Conservation (phyloP, 768 basidiomycete genomes). For the Mycena venus region DNA sequence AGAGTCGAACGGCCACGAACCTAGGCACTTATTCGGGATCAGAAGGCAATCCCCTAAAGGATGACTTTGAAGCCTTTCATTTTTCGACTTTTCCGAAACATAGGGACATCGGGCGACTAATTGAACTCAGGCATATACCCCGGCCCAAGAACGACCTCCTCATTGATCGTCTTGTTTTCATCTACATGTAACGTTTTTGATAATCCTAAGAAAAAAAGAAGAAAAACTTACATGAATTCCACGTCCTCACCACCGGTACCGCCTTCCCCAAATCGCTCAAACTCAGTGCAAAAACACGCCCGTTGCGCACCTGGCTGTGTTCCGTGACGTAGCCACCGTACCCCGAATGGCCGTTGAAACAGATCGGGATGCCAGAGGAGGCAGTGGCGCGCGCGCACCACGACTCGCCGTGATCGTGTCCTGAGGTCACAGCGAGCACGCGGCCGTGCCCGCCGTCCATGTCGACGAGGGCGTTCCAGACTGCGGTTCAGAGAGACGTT, state of each 20-base stretch:
- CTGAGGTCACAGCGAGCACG: constrained; percentile 35
- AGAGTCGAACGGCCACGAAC: too few species aligned
- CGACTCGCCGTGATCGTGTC: constrained; percentile 38
- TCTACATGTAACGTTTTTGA: constrained; percentile 2
- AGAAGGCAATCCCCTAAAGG: too few species aligned
- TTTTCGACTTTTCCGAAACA: too few species aligned
- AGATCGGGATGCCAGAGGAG: constrained; percentile 32
- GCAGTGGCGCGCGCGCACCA: constrained; percentile 32
- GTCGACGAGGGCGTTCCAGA: constrained; percentile 32
- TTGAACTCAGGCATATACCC: constrained; percentile 27
- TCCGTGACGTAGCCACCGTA: constrained; percentile 35
- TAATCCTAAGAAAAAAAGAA: not conserved
- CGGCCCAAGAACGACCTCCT: constrained; percentile 33
- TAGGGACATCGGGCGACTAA: not conserved
- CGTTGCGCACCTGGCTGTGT: constrained; percentile 33
- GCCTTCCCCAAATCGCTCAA: constrained; percentile 9
- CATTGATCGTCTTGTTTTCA: constrained; percentile 27
- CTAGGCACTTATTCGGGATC: too few species aligned
- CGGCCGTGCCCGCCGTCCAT: constrained; percentile 26
- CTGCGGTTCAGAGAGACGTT: not conserved
- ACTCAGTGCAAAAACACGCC: constrained; percentile 31
- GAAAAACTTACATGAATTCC: constrained; percentile 33
- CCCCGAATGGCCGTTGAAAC: constrained; percentile 37
- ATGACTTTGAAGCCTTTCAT: too few species aligned
- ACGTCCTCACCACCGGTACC: constrained; percentile 31